Evolutionary conservation across 2,329 filamentous ascomycete species (phyloP), one percentile per base, ranked within the genome.

Genomic region (Sordariomycetes sp.): DNA sequence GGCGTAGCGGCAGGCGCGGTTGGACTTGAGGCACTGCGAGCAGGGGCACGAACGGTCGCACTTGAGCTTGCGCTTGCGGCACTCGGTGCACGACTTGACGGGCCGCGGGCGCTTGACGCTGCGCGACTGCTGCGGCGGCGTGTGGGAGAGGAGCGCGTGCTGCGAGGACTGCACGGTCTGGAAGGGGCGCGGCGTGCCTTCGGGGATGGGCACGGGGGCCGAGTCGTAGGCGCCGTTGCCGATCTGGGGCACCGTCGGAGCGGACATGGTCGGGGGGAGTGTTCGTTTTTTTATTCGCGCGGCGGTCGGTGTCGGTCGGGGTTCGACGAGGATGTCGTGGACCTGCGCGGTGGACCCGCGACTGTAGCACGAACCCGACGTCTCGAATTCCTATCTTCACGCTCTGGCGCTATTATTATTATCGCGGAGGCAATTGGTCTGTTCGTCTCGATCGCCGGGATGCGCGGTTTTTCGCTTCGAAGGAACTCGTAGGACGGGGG

Each of bases 1-100:
- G 25, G 77, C 71, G 62, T 82, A 83, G 62, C 72, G 77, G 69
- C 80, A 83, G 46, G 68, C 64, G 40, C 79, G 77, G 62, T 74
- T 76, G n/a, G 79, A 79, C 65, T 80, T 81, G 55, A 79, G 77
- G 65, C 81, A 84, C 65, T 83, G 80, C 6, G 78, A 78, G 63
- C 81, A 84, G 3, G 79, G 79, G 51, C 74, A 71, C n/a, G 75
- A 71, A 52, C 81, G 75, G 65, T 83, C 79, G 67, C 81, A 84
- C 60, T 75, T 74, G 5, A 82, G 69, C 66, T 81, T 83, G 63
- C 81, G 74, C 65, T 81, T 81, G 58, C 81, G 74, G 63, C 81
- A 82, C 63, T 80, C 77, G 59, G 76, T 77, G 65, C 79, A 82
- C 3, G 78, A 80, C 65, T 81, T 81, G 61, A 81, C 79, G 3